phyloP scores from a whole-genome alignment of 2,329 filamentous ascomycete genomes.

The Basipetospora sp. region DNA sequence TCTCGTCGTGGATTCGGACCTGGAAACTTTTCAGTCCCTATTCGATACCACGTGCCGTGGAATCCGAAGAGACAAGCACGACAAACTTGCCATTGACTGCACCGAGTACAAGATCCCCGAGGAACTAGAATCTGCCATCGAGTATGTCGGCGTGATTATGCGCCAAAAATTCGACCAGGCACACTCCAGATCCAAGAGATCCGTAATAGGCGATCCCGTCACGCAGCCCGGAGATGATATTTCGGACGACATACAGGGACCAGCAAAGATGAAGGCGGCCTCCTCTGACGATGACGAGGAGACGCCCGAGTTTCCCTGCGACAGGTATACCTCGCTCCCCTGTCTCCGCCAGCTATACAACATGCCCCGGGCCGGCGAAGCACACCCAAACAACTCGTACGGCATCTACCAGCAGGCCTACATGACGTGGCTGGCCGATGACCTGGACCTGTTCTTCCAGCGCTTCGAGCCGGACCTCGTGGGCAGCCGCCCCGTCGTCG shows the following conservation, averaged over 20 bases:
- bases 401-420: slow-evolving; percentile 1
- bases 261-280: too few species aligned
- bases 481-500: not conserved
- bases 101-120: not conserved
- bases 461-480: not conserved
- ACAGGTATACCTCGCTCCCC: not conserved
- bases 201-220: not conserved
- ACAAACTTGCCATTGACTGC: not conserved
- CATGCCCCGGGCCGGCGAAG: not conserved
- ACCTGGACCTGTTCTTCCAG: not conserved
- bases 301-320: not conserved
- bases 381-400: not conserved
- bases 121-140: not conserved
- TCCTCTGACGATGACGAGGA: not conserved
- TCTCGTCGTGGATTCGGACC: not conserved
- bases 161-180: not conserved
- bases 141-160: not conserved
- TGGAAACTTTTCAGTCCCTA: not conserved
- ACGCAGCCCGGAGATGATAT: not conserved
- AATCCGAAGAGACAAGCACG: not conserved
- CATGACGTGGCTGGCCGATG: not conserved
- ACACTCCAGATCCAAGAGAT: not conserved
- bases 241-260: not conserved
- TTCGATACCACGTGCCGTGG: not conserved
- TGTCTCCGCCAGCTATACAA: not conserved